Base-by-base conservation (phyloP, 2,329 filamentous ascomycete species). In the Fusarium nurragi region DNA sequence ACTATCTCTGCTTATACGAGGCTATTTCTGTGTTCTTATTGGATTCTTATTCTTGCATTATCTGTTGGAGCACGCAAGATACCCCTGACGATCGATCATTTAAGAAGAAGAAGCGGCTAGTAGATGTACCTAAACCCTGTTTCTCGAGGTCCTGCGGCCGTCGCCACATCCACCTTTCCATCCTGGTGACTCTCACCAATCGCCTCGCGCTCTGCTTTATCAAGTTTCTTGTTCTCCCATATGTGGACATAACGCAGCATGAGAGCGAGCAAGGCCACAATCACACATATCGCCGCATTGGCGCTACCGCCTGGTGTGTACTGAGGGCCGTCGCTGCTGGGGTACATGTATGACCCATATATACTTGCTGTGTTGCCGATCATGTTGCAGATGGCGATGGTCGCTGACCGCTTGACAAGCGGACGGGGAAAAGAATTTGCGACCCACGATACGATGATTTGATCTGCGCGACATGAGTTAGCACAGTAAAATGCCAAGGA, bases 341-440 rank as follows among this genome's bases (percentile, higher is more conserved):
- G 78, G 45, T 81, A 84, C 79, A 84, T 80, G 69, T 83, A 83
- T 6, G 76, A 77, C 14, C 75, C 75, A 46, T 83, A 84, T 36
- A 83, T 81, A 45, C 76, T 80, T 1, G 80, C 80, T 10, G 75
- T 84, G 72, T 90, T 90, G 0, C 89, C 90, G 38, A 92, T 79
- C 65, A 90, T 77, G 70, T 90, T 90, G 44, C 88, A 77, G n/a
- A 91, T 81, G 10, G 88, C 86, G 48, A 92, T 88, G 5, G 84
- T 84, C 3, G 85, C 84, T 6, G 89, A 90, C 3, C 89, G 83
- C 44, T 89, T 87, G 3, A 88, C 89, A 3, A 89, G 75, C 2
- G 90, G 88, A 74, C 90, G 90, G 0, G 90, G 89, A 32, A 93
- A 83, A 10, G 90, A 88, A 63, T 91, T 90, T 5, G 87, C 86